Percentiles rank a stretch among this genome's conserved stretches.
Evolutionary conservation across 2,329 filamentous ascomycete genomes (phyloP).

Genomic region (Cercospora janseana): DNA sequence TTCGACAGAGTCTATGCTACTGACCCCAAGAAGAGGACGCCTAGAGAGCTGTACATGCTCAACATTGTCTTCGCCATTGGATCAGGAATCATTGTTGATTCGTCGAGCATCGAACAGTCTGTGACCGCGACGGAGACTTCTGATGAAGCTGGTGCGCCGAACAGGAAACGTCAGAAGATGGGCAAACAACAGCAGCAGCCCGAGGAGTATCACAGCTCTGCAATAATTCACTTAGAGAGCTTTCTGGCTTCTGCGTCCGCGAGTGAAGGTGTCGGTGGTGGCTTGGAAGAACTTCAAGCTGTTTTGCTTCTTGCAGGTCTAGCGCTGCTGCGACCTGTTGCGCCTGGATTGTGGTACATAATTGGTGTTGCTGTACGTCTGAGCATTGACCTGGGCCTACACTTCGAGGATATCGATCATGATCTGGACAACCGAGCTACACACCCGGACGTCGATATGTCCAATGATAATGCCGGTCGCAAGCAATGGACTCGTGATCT

Average conservation of each 20-base stretch:
- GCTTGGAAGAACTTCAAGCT: constrained; percentile 88
- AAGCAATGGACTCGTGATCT: constrained; percentile 84
- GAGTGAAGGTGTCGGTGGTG: constrained; percentile 72
- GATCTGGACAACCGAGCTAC: constrained; percentile 48
- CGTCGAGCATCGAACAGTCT: constrained; percentile 37
- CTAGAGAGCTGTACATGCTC: constrained; percentile 84
- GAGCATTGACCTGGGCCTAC: constrained; percentile 85
- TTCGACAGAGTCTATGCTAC: constrained; percentile 77
- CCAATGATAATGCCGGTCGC: constrained; percentile 51
- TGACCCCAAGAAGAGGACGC: constrained; percentile 64
- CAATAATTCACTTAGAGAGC: constrained; percentile 84
- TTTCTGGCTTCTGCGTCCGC: constrained; percentile 68
- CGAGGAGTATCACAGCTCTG: constrained; percentile 94
- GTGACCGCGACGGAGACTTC: constrained; percentile 34
- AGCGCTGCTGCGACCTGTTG: constrained; percentile 83
- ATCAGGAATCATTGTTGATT: constrained; percentile 80
- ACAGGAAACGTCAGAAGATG: constrained; percentile 52
- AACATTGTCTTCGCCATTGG: constrained; percentile 98
- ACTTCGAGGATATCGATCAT: constrained; percentile 77
- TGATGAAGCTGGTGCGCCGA: constrained; percentile 30
- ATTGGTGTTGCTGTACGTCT: constrained; percentile 88
- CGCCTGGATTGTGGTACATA: constrained; percentile 95
- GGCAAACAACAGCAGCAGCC: constrained; percentile 63
- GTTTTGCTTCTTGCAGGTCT: constrained; percentile 88
- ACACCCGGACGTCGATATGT: constrained; percentile 19